Base-by-base conservation (phyloP, 2,329 filamentous ascomycete genomes). In the Microdochium trichocladiopsis region DNA sequence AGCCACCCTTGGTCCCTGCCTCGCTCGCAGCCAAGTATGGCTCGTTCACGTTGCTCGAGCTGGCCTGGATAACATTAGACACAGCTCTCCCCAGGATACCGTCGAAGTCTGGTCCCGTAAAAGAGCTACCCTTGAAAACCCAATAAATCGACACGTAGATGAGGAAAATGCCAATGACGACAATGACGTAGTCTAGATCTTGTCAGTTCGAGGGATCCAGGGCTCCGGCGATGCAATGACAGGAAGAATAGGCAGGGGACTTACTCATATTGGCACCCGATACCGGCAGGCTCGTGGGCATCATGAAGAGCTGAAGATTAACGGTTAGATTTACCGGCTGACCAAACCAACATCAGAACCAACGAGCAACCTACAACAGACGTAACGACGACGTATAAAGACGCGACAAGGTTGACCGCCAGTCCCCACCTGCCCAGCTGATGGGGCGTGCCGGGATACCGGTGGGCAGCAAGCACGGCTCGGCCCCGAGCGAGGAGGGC, bases 321-420 rank as follows among this genome's bases (percentile, higher is more conserved):
- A 31, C 8, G 14, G 8, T 31, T 31, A 31, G 14, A 31, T 52
- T 14, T 43, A 28, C 6, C 12, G 16, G 16, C 62, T 60, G 47
- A n/a, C n/a, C n/a, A n/a, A n/a, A n/a, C n/a, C n/a, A n/a, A n/a
- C n/a, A n/a, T n/a, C n/a, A n/a, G n/a, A n/a, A n/a, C n/a, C n/a
- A n/a, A n/a, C n/a, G n/a, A n/a, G n/a, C n/a, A n/a, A n/a, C n/a
- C n/a, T n/a, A 66, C 64, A 22, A 72, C 61, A 16, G 69, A 70
- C 4, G 69, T 72, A 0, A 72, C 63, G n/a, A 69, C 57, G 1
- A 72, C 68, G 48, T 69, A 72, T 1, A 69, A 52, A 0, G 63
- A 61, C 3, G 69, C 63, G 1, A 65, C 58, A 36, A 56, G 56
- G 51, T 72, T 72, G 5, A 69, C 53, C 6, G 56, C 25, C 25